Evolutionary conservation across 495 filamentous ascomycete genomes (phyloP).

Genomic region (Penicillium flavigenum): DNA sequence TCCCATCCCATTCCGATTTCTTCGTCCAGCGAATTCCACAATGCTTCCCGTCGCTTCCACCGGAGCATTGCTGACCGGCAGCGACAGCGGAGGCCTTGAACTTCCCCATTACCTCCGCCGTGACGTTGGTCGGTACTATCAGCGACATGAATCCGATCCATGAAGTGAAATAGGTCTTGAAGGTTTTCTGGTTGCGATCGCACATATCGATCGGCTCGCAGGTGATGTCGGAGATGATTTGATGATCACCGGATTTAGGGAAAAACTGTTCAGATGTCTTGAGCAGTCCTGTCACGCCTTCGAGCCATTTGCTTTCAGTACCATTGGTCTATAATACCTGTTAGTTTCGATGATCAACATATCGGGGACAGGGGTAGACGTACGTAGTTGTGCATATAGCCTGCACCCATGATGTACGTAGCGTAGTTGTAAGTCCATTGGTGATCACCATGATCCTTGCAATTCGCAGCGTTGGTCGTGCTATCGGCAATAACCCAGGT

Average conservation of each 20-base stretch:
- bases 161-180: constrained; percentile 70
- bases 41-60: constrained; percentile 44
- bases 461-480: constrained; percentile 52
- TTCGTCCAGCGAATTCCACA: constrained; percentile 52
- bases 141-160: constrained; percentile 65
- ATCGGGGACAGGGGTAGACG: constrained; percentile 8
- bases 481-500: constrained; percentile 63
- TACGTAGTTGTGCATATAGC: constrained; percentile 70
- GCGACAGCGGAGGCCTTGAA: constrained; percentile 49
- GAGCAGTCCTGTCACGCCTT: constrained; percentile 54
- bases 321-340: constrained; percentile 34
- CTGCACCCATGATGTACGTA: constrained; percentile 66
- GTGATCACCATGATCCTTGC: constrained; percentile 54
- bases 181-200: constrained; percentile 63
- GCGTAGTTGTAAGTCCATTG: constrained; percentile 76
- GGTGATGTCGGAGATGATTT: constrained; percentile 50
- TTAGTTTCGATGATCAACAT: constrained; percentile 7
- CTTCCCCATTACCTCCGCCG: constrained; percentile 1
- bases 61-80: constrained; percentile 61
- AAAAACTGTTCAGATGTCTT: constrained; percentile 42
- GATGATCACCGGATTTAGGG: constrained; percentile 53
- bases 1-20: constrained; percentile 41
- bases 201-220: constrained; percentile 65
- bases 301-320: constrained; percentile 49
- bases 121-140: constrained; percentile 5